Percentiles rank a stretch among this genome's conserved stretches.
phyloP scores from a whole-genome alignment of 2,329 filamentous ascomycete species.

The Stylonectria norvegica region DNA sequence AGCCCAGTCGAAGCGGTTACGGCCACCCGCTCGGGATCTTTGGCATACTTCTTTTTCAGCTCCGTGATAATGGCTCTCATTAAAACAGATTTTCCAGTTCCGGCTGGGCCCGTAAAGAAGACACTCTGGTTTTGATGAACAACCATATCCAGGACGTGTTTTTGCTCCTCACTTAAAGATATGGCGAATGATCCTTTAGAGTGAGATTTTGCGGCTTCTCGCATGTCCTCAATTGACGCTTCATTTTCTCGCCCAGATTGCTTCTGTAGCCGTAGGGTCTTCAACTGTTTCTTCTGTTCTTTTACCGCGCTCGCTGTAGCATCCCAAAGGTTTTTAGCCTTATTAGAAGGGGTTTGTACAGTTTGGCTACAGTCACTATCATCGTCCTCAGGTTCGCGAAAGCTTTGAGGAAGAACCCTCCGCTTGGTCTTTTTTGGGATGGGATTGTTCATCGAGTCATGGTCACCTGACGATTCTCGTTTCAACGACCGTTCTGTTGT shows the following conservation, averaged over 20 bases:
- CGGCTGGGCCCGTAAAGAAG: constrained; percentile 96
- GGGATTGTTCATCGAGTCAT: constrained; percentile 23
- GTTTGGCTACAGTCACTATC: constrained; percentile 9
- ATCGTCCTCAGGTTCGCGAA: constrained; percentile 38
- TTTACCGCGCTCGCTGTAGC: constrained; percentile 37
- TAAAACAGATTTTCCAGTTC: constrained; percentile 94
- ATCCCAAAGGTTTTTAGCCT: constrained; percentile 25
- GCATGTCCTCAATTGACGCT: constrained; percentile 33
- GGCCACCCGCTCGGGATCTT: constrained; percentile 79
- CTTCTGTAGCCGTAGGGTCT: constrained; percentile 47
- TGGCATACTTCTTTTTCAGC: constrained; percentile 70
- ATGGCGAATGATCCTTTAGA: constrained; percentile 46
- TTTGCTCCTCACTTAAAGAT: constrained; percentile 81
- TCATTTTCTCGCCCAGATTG: constrained; percentile 39
- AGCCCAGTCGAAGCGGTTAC: constrained; percentile 95
- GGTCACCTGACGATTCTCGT: constrained; percentile 38
- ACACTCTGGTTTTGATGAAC: constrained; percentile 79
- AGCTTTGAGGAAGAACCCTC: constrained; percentile 55
- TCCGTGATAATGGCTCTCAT: constrained; percentile 87
- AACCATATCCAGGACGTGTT: constrained; percentile 78
- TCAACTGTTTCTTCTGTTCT: constrained; percentile 73
- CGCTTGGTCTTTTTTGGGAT: constrained; percentile 50
- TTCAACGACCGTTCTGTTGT: constrained; percentile 35
- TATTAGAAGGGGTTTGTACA: constrained; percentile 25
- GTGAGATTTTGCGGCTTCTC: constrained; percentile 41